phyloP scores from a whole-genome alignment of 805 yeast genomes.

The Yamadazyma endophytica region DNA sequence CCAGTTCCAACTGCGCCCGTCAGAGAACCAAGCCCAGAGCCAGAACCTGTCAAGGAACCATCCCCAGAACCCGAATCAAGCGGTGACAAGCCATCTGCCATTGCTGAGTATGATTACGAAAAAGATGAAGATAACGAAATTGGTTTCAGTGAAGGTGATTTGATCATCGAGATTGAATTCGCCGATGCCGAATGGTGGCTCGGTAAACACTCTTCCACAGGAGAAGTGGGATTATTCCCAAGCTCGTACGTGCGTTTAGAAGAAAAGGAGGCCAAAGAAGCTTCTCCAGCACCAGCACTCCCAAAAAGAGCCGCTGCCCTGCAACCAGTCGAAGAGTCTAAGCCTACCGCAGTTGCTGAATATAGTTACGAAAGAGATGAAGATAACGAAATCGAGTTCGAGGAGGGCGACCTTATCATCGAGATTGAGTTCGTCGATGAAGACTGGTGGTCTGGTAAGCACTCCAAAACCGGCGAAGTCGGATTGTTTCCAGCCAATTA shows the following conservation, averaged over 20 bases:
- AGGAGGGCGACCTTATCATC: constrained; percentile 75
- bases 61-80: constrained; percentile 9
- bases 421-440: constrained; percentile 88
- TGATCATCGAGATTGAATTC: constrained; percentile 60
- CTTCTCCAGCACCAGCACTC: constrained; percentile 6
- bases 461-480: constrained; percentile 59
- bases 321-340: constrained; percentile 13
- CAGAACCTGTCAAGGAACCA: constrained; percentile 7
- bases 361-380: constrained; percentile 87
- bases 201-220: constrained; percentile 38
- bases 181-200: constrained; percentile 76
- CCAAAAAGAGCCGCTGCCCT: constrained; percentile 6
- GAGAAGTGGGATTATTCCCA: constrained; percentile 53
- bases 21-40: constrained; percentile 10
- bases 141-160: constrained; percentile 61
- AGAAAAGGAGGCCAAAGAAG: constrained; percentile 17
- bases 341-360: constrained; percentile 55
- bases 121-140: constrained; percentile 78
- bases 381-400: constrained; percentile 83
- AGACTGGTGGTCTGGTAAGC: constrained; percentile 95
- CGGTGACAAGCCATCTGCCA: constrained; percentile 41
- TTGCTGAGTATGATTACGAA: constrained; percentile 77
- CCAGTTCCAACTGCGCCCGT: constrained; percentile 4
- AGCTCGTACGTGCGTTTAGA: constrained; percentile 46
- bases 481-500: constrained; percentile 92